A percentile compares a stretch with the other conserved stretches of the same genome.
phyloP scores from a whole-genome alignment of 2,329 filamentous ascomycete genomes.

The Xylariaceae sp. region DNA sequence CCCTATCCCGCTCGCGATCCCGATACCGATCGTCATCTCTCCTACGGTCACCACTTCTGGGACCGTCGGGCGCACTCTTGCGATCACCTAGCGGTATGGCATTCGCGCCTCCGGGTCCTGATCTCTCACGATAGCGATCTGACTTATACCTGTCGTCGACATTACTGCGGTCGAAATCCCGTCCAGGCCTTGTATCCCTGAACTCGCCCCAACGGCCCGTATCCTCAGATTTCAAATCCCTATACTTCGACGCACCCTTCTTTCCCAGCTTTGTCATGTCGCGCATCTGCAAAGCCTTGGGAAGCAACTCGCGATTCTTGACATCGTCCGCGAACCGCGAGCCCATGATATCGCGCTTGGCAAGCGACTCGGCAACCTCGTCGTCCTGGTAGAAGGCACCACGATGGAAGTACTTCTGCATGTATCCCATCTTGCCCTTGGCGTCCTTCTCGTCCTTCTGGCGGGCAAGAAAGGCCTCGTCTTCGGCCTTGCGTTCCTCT shows the following conservation, averaged over 20 bases:
- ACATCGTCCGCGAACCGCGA: slow-evolving; percentile 77
- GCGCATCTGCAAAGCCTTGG: slow-evolving; percentile 85
- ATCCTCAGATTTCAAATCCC: slow-evolving; percentile 82
- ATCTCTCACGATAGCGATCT: slow-evolving; percentile 49
- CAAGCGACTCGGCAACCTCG: slow-evolving; percentile 66
- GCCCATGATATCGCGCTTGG: slow-evolving; percentile 81
- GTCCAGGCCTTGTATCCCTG: slow-evolving; percentile 43
- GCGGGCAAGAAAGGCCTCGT: slow-evolving; percentile 67
- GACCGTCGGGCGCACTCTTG: slow-evolving; percentile 39
- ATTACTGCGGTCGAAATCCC: slow-evolving; percentile 39
- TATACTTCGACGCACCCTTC: slow-evolving; percentile 87
- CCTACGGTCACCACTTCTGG: slow-evolving; percentile 34
- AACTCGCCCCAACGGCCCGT: slow-evolving; percentile 78
- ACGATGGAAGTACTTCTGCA: slow-evolving; percentile 97
- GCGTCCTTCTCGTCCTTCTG: slow-evolving; percentile 76
- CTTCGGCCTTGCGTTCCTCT: slow-evolving; percentile 81
- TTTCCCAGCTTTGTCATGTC: slow-evolving; percentile 92
- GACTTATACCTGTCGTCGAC: slow-evolving; percentile 64
- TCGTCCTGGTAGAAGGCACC: slow-evolving; percentile 93
- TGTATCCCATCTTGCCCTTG: slow-evolving; percentile 76
- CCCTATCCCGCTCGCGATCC: slow-evolving; percentile 19
- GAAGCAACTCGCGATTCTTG: slow-evolving; percentile 73
- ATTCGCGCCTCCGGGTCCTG: slow-evolving; percentile 59
- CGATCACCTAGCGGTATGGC: slow-evolving; percentile 63
- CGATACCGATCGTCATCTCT: slow-evolving; percentile 26